A percentile compares a stretch with the other conserved stretches of the same genome.
Conservation (phyloP, 176 grass and related monocot species). For the Aegilops longissima region DNA sequence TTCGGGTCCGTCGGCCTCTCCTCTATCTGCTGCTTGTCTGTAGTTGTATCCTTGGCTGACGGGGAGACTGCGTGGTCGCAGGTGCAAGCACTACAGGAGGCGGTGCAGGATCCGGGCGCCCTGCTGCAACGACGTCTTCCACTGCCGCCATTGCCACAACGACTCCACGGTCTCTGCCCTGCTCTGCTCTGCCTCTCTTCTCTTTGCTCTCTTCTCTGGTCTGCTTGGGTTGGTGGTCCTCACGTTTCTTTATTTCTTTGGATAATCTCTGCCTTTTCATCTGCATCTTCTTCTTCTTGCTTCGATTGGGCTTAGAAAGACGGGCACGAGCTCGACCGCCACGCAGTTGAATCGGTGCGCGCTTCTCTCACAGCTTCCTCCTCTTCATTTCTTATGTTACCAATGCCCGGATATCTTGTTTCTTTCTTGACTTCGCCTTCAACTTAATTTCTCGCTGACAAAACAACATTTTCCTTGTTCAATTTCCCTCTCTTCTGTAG, state of each 20-base stretch:
- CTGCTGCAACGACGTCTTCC: slow-evolving; percentile 81
- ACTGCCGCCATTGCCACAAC: slow-evolving; percentile 93
- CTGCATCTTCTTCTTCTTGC: background rate
- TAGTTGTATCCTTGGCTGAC: background rate
- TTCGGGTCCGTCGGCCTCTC: slow-evolving; percentile 46
- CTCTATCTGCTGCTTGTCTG: no score
- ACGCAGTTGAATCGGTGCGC: slow-evolving; percentile 60
- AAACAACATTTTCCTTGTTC: background rate
- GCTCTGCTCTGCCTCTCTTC: background rate
- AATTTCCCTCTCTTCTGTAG: slow-evolving; percentile 16
- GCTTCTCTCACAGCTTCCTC: no score
- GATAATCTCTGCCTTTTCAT: background rate
- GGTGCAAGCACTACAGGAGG: slow-evolving; percentile 92
- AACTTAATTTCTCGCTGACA: background rate
- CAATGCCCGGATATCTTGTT: background rate
- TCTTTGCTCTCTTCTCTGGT: background rate
- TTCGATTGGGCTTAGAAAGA: slow-evolving; percentile 52
- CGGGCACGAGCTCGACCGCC: slow-evolving; percentile 71
- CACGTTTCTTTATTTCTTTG: background rate
- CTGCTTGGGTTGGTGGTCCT: background rate
- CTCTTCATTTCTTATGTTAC: background rate
- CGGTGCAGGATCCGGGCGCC: slow-evolving; percentile 85
- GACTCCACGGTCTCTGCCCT: slow-evolving; percentile 57
- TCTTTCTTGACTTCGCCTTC: no score
- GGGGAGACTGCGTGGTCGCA: slow-evolving; percentile 9